These are phyloP conservation scores for Pseudogymnoascus sp. DNA, from an alignment of 2,329 filamentous ascomycete species.

Conservation along the genomic window DNA sequence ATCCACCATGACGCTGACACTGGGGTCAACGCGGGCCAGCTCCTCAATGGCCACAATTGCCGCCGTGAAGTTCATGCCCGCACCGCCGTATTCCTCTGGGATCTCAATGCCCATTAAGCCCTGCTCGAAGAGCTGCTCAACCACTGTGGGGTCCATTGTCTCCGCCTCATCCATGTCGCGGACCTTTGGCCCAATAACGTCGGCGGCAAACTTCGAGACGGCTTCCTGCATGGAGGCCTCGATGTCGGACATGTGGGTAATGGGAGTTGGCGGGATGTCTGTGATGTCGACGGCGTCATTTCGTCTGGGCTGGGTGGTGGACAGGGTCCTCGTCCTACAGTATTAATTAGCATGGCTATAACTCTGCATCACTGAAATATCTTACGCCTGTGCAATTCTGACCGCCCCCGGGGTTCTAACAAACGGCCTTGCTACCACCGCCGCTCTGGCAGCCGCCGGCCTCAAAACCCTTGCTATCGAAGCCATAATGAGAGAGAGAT, in stretches of 20 bases:
- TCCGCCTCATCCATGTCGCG: conserved; percentile 98
- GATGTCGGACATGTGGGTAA: conserved; percentile 84
- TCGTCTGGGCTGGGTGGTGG: conserved; percentile 50
- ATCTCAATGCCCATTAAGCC: conserved; percentile 97
- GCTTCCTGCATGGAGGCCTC: conserved; percentile 84
- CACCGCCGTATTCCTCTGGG: conserved; percentile 91
- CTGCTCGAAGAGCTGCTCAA: conserved; percentile 94
- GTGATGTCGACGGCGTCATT: conserved; percentile 56
- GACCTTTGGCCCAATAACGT: conserved; percentile 81
- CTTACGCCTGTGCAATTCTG: conserved; percentile 37
- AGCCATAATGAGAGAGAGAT: conserved; percentile 34
- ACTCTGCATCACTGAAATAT: background rate
- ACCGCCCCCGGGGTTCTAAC: conserved; percentile 31
- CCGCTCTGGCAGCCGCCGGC: conserved; percentile 35
- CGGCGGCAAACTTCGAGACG: conserved; percentile 83
- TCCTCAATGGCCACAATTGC: conserved; percentile 97
- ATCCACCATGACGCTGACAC: conserved; percentile 89
- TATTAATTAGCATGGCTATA: background rate
- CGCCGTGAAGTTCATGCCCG: conserved; percentile 97
- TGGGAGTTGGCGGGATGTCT: conserved; percentile 80
- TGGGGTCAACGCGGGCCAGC: conserved; percentile 86
- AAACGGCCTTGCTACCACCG: conserved; percentile 32
- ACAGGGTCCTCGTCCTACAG: conserved; percentile 46
- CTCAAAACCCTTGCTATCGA: conserved; percentile 40
- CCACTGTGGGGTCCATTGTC: conserved; percentile 77